These are phyloP conservation scores for Trichoderma atrobrunneum DNA, from an alignment of 2,329 filamentous ascomycete species.

Conservation along the genomic window DNA sequence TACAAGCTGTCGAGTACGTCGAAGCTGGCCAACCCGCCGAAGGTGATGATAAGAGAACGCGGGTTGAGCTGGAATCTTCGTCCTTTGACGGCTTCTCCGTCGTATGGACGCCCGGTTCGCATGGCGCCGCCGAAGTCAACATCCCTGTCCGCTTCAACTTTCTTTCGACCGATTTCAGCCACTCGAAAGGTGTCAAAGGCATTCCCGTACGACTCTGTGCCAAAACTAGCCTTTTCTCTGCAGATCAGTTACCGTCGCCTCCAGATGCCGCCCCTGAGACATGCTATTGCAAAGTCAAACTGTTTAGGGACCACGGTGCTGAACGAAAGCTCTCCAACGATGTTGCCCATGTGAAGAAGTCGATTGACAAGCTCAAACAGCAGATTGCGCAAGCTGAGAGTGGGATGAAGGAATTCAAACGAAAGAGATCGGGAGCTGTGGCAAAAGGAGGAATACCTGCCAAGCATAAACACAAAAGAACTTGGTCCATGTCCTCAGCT, in stretches of 20 bases:
- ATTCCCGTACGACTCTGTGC: conserved; percentile 91
- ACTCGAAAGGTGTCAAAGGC: conserved; percentile 97
- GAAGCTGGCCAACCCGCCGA: conserved; percentile 60
- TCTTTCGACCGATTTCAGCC: conserved; percentile 95
- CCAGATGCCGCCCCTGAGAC: conserved; percentile 61
- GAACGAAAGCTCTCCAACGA: conserved; percentile 95
- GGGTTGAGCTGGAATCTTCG: conserved; percentile 68
- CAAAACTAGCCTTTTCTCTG: conserved; percentile 71
- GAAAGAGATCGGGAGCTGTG: conserved; percentile 54
- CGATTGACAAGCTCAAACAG: conserved; percentile 92
- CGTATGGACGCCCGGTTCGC: conserved; percentile 74
- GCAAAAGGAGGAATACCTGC: conserved; percentile 57
- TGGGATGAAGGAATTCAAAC: conserved; percentile 65
- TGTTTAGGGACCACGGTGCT: conserved; percentile 93
- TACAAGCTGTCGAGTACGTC: conserved; percentile 94
- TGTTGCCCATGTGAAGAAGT: conserved; percentile 90
- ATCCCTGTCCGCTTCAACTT: conserved; percentile 97
- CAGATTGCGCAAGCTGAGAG: conserved; percentile 78
- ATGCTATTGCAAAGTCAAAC: conserved; percentile 93
- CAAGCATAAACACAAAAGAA: conserved; percentile 91
- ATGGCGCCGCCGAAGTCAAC: conserved; percentile 70
- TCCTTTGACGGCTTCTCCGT: conserved; percentile 96
- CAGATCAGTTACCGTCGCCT: conserved; percentile 48
- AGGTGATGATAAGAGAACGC: conserved; percentile 63
- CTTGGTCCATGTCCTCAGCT: conserved; percentile 89